Conservation (phyloP, 1,284 basidiomycete species). For the Coniferiporia sulphurascens region DNA sequence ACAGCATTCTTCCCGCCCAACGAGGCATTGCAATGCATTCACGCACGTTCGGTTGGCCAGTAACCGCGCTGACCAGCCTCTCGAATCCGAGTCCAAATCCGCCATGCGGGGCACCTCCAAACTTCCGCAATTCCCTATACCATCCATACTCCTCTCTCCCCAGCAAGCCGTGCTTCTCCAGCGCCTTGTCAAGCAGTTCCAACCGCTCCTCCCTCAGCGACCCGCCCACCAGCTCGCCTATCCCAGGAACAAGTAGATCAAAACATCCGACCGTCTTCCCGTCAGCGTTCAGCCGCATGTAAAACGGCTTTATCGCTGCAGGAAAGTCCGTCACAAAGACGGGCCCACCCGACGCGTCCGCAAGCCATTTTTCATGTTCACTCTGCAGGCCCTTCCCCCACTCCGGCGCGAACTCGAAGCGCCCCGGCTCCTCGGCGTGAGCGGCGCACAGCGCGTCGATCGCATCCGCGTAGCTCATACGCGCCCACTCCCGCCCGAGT, state of each 20-base stretch:
- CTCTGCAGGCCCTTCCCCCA: slow-evolving; percentile 77
- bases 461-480: slow-evolving; percentile 81
- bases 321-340: slow-evolving; percentile 95
- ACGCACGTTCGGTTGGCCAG: slow-evolving; percentile 79
- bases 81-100: slow-evolving; percentile 95
- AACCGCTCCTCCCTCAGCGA: slow-evolving; percentile 84
- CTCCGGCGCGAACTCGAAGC: slow-evolving; percentile 53
- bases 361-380: slow-evolving; percentile 92
- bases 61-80: slow-evolving; percentile 78
- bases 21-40: slow-evolving; percentile 90
- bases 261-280: slow-evolving; percentile 82
- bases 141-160: slow-evolving; percentile 63
- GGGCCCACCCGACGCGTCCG: slow-evolving; percentile 66
- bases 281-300: slow-evolving; percentile 74
- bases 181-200: slow-evolving; percentile 47
- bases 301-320: slow-evolving; percentile 82
- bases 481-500: slow-evolving; percentile 46
- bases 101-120: slow-evolving; percentile 83
- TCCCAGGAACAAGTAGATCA: slow-evolving; percentile 83
- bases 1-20: slow-evolving; percentile 76
- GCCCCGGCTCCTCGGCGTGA: slow-evolving; percentile 22
- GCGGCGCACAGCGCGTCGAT: slow-evolving; percentile 51
- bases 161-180: slow-evolving; percentile 44
- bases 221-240: slow-evolving; percentile 92
- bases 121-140: slow-evolving; percentile 81